Evolutionary conservation across 2,329 filamentous ascomycete species (phyloP).

Genomic region (Fusarium sp.): DNA sequence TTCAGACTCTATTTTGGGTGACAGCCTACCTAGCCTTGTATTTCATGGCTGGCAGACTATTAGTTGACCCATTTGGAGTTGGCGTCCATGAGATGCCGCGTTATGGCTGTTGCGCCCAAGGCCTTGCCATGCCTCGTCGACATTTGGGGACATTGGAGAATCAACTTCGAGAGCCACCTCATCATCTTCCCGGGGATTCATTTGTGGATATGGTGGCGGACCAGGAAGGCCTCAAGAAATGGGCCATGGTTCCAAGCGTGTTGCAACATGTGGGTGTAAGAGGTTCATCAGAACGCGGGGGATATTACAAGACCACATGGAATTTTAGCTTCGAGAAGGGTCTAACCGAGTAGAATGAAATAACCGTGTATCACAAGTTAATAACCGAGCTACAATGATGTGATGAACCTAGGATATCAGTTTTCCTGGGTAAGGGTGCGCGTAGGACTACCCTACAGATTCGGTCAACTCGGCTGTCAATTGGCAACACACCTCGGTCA

Average conservation of each 20-base stretch:
- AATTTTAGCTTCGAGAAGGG: constrained; percentile 46
- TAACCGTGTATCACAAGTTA: not conserved
- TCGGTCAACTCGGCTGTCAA: not conserved
- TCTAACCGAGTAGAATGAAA: constrained; percentile 1
- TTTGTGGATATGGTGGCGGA: constrained; percentile 46
- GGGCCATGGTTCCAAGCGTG: constrained; percentile 47
- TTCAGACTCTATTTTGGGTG: constrained; percentile 38
- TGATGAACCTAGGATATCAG: not conserved
- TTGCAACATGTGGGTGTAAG: constrained; percentile 47
- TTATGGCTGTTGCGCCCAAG: constrained; percentile 51
- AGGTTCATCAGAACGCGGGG: constrained; percentile 39
- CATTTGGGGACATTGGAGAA: constrained; percentile 36
- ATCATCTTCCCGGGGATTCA: constrained; percentile 42
- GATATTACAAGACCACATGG: constrained; percentile 43
- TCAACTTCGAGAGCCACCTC: constrained; percentile 28
- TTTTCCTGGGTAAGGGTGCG: not conserved
- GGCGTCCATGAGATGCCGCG: constrained; percentile 47
- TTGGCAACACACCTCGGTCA: constrained; percentile 29
- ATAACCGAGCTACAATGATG: not conserved
- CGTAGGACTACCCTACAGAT: not conserved
- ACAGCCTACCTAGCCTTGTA: constrained; percentile 38
- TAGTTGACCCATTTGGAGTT: constrained; percentile 33
- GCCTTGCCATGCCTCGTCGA: constrained; percentile 45
- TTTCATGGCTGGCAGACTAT: constrained; percentile 44
- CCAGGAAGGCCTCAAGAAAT: constrained; percentile 40